phyloP scores from a whole-genome alignment of 768 basidiomycete species.

The Tubosaeta sp. region DNA sequence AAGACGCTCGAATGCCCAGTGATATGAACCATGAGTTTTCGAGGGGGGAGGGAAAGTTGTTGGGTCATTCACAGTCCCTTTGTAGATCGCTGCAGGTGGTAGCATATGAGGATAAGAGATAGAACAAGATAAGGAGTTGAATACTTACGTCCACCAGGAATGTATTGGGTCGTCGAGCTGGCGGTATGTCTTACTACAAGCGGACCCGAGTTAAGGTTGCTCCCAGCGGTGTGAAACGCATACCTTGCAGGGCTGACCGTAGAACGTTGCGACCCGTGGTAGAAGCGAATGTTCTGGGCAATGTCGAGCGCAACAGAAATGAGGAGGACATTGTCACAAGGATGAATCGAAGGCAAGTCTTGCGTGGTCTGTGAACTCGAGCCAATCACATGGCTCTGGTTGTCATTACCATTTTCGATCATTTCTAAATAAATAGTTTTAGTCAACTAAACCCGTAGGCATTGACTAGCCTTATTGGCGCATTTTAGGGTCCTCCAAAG shows the following conservation, averaged over 20 bases:
- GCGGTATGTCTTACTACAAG: conserved; percentile 40
- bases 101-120: background rate
- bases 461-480: too few species aligned
- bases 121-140: background rate
- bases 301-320: conserved; percentile 45
- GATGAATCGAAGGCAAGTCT: background rate
- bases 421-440: too few species aligned
- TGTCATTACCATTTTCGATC: background rate
- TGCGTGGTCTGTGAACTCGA: background rate
- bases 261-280: conserved; percentile 37
- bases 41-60: conserved; percentile 82
- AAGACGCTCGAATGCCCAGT: conserved; percentile 90
- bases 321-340: conserved; percentile 43
- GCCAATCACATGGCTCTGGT: conserved; percentile 18
- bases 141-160: conserved; percentile 69
- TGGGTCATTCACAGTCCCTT: conserved; percentile 94
- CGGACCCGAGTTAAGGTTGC: background rate
- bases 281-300: conserved; percentile 40
- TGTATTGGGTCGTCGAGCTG: conserved; percentile 39
- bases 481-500: too few species aligned
- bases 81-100: conserved; percentile 61
- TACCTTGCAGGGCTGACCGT: conserved; percentile 42
- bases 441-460: too few species aligned
- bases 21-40: conserved; percentile 84
- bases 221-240: background rate